Evolutionary conservation across 1,284 basidiomycete genomes (phyloP).

Genomic region (Cronartium quercuum): DNA sequence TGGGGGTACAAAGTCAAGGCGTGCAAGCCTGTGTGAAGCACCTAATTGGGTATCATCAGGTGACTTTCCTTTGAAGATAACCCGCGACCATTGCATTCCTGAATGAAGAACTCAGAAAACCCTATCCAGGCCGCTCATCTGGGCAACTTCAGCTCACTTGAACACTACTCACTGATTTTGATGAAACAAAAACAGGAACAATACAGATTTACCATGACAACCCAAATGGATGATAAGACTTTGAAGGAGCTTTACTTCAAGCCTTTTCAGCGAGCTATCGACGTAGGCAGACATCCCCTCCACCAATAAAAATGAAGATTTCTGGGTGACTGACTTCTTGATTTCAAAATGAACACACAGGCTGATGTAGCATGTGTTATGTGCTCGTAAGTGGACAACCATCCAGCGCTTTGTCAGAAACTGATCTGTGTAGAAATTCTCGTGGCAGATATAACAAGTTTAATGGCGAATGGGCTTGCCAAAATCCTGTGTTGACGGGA

Average conservation of each 20-base stretch:
- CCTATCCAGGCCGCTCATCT: too few species aligned
- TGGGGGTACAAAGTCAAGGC: constrained; percentile 45
- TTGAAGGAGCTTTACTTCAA: constrained; percentile 11
- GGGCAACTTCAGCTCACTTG: not conserved
- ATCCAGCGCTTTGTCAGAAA: not conserved
- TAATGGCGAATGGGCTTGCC: constrained; percentile 44
- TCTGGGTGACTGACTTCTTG: not conserved
- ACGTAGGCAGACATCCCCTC: not conserved
- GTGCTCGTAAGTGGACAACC: constrained; percentile 15
- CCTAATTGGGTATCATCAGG: not conserved
- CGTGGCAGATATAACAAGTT: constrained; percentile 43
- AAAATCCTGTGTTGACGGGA: constrained; percentile 44
- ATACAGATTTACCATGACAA: constrained; percentile 6
- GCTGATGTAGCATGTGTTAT: constrained; percentile 12
- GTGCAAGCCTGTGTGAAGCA: constrained; percentile 46
- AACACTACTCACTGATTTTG: not conserved
- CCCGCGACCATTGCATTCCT: constrained; percentile 38
- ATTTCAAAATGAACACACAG: not conserved
- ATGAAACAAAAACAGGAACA: constrained; percentile 4
- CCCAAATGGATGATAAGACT: constrained; percentile 18
- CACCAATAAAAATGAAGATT: not conserved
- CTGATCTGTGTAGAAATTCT: not conserved
- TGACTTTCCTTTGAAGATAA: not conserved
- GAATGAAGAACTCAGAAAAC: too few species aligned
- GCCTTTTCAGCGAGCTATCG: constrained; percentile 5